Base-by-base conservation (phyloP, 1,139 yeast species). In the Yamadazyma triangularis region DNA sequence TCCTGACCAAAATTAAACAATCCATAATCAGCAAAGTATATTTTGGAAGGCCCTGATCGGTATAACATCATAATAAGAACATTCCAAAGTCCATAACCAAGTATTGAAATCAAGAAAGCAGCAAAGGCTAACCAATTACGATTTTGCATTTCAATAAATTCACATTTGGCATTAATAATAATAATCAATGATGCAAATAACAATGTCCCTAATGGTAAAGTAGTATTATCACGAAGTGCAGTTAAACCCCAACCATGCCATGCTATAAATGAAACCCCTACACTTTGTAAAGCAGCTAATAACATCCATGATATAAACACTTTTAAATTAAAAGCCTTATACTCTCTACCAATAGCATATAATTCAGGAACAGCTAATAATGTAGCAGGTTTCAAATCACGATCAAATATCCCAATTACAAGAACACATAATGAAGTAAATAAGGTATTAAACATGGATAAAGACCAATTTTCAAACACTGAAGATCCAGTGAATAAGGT, bases 381-480 rank as follows among this genome's bases (percentile, higher is more conserved):
- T 0, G 98, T 91, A 2, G 94, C 77, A 0, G 97, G 94, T 33
- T 79, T 72, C 51, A 93, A 66, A 50, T 93, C 99, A 50, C 82
- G 83, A 48, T 91, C 96, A 58, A 91, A 83, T 77, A 89, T 85
- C n/a, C 99, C 99, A 32, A 93, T 68, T 48, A 95, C 85, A 28
- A 91, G 54, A 2, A 91, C 98, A 0, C 96, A 91, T 31, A 93
- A 64, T 0, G 96, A 86, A 0, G 98, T 91, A 60, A 93, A 93
- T 41, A 93, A 68, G 0, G 98, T 91, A 54, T 91, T 93, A 61
- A 85, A 93, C 96, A 93, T 88, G 1, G 97, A 85, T 40, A 91
- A 67, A 1, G 97, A 89, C 96, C 97, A 89, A 31, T 89, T 81
- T 53, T 93, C 98, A 53, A 87, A 91, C 47, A 89, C 60, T 0